These are phyloP conservation scores for Nelumbo lutea DNA, from an alignment of 164 flowering plant species.

Conservation along the genomic window DNA sequence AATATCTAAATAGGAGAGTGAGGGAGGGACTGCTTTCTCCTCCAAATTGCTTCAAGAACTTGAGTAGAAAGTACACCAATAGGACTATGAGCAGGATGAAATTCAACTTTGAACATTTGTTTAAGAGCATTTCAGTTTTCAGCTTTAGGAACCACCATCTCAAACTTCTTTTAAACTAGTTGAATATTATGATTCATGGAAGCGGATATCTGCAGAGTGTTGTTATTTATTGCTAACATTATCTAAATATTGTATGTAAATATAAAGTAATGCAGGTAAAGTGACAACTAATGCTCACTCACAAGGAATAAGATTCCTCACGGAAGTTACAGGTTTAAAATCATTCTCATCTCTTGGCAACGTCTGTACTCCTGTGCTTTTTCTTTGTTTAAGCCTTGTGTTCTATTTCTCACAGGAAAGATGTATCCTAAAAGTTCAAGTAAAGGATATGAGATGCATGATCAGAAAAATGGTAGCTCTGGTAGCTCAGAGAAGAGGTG, in stretches of 20 bases:
- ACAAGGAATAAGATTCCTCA: constrained; percentile 81
- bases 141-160: no score
- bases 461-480: constrained; percentile 17
- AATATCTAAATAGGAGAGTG: no score
- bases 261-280: constrained; percentile 62
- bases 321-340: constrained; percentile 60
- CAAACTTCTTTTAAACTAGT: no score
- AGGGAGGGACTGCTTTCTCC: no score
- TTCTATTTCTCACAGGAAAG: constrained; percentile 30
- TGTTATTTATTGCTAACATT: not conserved
- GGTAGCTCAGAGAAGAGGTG: constrained; percentile 46
- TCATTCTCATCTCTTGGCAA: constrained; percentile 7
- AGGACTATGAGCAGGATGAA: no score
- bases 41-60: no score
- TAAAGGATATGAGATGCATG: constrained; percentile 16
- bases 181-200: no score
- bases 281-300: constrained; percentile 70
- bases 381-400: constrained; percentile 4
- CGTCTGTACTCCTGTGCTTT: not conserved
- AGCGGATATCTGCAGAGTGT: no score
- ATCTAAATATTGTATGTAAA: not conserved
- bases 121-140: no score
- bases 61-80: no score
- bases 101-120: no score
- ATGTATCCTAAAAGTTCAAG: constrained; percentile 18